Percentiles rank a stretch among this genome's conserved stretches.
phyloP scores from a whole-genome alignment of 2,329 filamentous ascomycete genomes.

The Claviceps digitariae region DNA sequence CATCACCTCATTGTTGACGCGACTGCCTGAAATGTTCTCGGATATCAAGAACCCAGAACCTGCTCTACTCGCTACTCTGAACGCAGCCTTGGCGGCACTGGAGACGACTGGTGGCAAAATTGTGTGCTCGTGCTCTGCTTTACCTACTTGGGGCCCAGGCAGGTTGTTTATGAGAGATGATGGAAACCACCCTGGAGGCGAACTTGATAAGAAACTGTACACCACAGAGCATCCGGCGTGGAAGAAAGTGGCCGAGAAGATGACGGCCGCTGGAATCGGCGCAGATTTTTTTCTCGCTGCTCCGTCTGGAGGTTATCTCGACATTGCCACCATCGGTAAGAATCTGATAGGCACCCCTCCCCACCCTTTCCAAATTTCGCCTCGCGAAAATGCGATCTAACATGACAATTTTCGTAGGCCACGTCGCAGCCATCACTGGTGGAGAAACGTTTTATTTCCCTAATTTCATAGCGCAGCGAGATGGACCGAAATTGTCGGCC shows the following conservation, averaged over 20 bases:
- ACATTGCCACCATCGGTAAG: constrained; percentile 80
- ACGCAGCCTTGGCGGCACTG: constrained; percentile 71
- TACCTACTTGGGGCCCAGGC: constrained; percentile 86
- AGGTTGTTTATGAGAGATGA: constrained; percentile 78
- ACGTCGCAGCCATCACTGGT: constrained; percentile 77
- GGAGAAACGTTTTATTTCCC: constrained; percentile 95
- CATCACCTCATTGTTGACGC: constrained; percentile 74
- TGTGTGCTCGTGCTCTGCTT: constrained; percentile 70
- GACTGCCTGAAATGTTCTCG: constrained; percentile 76
- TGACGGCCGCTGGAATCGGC: constrained; percentile 77
- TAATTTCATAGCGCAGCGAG: constrained; percentile 81
- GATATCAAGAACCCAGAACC: constrained; percentile 83
- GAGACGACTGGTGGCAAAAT: constrained; percentile 85
- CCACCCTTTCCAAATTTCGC: not conserved
- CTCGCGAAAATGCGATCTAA: not conserved
- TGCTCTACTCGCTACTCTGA: constrained; percentile 70
- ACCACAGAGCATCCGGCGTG: constrained; percentile 80
- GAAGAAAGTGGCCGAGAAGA: constrained; percentile 74
- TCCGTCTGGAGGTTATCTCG: constrained; percentile 79
- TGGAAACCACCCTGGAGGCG: constrained; percentile 70
- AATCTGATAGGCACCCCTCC: not conserved
- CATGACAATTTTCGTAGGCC: constrained; percentile 34
- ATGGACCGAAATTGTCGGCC: constrained; percentile 67
- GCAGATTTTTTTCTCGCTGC: constrained; percentile 91
- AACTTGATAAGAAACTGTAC: constrained; percentile 84